Conservation (phyloP, 345 rosid genomes). For the Hibiscus tridactylites region DNA sequence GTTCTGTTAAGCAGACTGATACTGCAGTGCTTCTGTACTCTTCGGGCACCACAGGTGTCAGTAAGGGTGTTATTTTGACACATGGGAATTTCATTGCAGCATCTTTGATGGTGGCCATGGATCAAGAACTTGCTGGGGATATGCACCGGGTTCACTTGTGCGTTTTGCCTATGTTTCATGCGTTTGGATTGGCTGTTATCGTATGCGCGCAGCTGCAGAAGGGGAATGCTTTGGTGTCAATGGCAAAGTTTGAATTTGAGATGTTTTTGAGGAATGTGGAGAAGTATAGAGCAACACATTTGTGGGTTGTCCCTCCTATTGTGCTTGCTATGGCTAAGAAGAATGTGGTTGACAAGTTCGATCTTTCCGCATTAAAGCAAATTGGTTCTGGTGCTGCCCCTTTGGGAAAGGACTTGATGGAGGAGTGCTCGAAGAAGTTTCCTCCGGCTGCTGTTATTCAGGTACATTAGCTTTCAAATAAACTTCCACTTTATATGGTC, state of each 20-base stretch:
- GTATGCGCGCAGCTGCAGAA: slow-evolving; percentile 44
- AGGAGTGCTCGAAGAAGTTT: slow-evolving; percentile 53
- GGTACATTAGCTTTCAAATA: slow-evolving; percentile 30
- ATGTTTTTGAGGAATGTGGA: slow-evolving; percentile 38
- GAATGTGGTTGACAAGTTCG: slow-evolving; percentile 42
- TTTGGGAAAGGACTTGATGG: slow-evolving; percentile 82
- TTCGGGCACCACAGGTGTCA: not conserved
- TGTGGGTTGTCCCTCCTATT: slow-evolving; percentile 89
- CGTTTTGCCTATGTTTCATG: slow-evolving; percentile 86
- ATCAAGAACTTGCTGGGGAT: slow-evolving; percentile 54
- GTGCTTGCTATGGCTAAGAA: slow-evolving; percentile 76
- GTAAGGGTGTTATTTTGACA: slow-evolving; percentile 81
- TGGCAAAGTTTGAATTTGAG: slow-evolving; percentile 65
- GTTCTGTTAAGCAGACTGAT: no score
- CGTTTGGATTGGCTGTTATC: slow-evolving; percentile 55
- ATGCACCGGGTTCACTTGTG: slow-evolving; percentile 43
- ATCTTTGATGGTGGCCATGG: slow-evolving; percentile 34
- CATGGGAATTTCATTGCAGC: slow-evolving; percentile 78
- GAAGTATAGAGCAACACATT: slow-evolving; percentile 54
- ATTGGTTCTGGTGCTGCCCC: slow-evolving; percentile 92
- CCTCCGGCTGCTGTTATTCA: slow-evolving; percentile 46
- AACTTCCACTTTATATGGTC: no score
- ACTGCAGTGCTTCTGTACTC: no score
- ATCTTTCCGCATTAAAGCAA: slow-evolving; percentile 57
- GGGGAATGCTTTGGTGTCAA: slow-evolving; percentile 54